Conservation (phyloP, 495 filamentous ascomycete genomes). For the Venustampulla echinocandica region DNA sequence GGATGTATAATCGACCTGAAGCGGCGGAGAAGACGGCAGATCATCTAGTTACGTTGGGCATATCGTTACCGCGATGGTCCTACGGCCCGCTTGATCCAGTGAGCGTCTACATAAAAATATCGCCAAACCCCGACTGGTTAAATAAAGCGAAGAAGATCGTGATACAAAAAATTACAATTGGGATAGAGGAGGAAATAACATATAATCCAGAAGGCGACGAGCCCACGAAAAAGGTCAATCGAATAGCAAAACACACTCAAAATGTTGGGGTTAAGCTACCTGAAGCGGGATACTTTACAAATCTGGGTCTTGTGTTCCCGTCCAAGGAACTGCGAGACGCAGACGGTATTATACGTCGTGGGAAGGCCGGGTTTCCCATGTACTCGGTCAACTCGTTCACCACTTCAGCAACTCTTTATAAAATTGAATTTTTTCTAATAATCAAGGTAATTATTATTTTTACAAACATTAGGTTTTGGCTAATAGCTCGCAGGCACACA, state of each 20-base stretch:
- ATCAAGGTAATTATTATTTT: slow-evolving; percentile 62
- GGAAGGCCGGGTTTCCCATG: slow-evolving; percentile 79
- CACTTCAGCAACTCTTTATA: slow-evolving; percentile 88
- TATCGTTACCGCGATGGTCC: slow-evolving; percentile 88
- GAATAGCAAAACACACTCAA: slow-evolving; percentile 75
- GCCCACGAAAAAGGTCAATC: slow-evolving; percentile 82
- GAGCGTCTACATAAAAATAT: slow-evolving; percentile 86
- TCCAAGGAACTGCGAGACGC: slow-evolving; percentile 80
- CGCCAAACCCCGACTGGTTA: slow-evolving; percentile 87
- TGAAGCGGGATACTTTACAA: slow-evolving; percentile 81
- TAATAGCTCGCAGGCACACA: slow-evolving; percentile 58
- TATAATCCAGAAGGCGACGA: slow-evolving; percentile 99
- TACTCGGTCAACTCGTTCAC: slow-evolving; percentile 87
- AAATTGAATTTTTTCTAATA: slow-evolving; percentile 92
- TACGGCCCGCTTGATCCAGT: slow-evolving; percentile 95
- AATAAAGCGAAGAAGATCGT: slow-evolving; percentile 84
- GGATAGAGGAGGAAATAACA: slow-evolving; percentile 93
- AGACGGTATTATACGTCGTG: slow-evolving; percentile 80
- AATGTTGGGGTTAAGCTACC: slow-evolving; percentile 72
- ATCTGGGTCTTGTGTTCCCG: slow-evolving; percentile 84
- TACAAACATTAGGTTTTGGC: background rate
- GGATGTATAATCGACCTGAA: slow-evolving; percentile 98
- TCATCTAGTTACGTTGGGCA: slow-evolving; percentile 83
- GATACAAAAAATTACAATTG: slow-evolving; percentile 86
- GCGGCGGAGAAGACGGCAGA: slow-evolving; percentile 75